These are phyloP conservation scores for Thermomucor indicae-seudaticae DNA, from an alignment of 371 early-diverging fungal genomes.

Conservation along the genomic window DNA sequence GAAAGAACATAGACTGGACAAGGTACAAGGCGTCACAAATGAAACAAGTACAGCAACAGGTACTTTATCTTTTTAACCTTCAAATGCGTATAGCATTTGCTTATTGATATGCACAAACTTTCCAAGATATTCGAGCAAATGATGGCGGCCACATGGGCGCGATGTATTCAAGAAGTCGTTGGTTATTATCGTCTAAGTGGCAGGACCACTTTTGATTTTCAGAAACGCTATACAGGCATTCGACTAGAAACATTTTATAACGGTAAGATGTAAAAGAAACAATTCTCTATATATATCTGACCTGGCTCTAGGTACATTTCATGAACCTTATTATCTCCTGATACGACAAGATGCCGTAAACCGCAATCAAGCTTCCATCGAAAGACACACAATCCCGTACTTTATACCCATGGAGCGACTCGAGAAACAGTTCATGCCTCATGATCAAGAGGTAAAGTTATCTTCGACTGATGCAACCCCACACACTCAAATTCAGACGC, in stretches of 20 bases:
- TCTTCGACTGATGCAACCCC: neutral
- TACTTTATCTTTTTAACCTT: neutral
- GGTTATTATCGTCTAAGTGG: slow-evolving; percentile 34
- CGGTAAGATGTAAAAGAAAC: slow-evolving; percentile 9
- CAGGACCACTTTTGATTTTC: slow-evolving; percentile 24
- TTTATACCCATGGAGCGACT: slow-evolving; percentile 27
- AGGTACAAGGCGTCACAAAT: slow-evolving; percentile 15
- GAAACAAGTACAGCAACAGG: slow-evolving; percentile 21
- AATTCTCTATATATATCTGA: too few species aligned
- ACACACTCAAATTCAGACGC: neutral
- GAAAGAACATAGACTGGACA: slow-evolving; percentile 35
- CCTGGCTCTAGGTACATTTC: slow-evolving; percentile 11
- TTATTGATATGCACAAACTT: neutral
- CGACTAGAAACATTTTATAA: slow-evolving; percentile 46
- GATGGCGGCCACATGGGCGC: slow-evolving; percentile 16
- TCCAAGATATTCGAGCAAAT: slow-evolving; percentile 24
- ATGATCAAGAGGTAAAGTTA: slow-evolving; percentile 21
- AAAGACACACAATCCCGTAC: slow-evolving; percentile 31
- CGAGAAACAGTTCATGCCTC: slow-evolving; percentile 14
- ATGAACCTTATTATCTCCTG: slow-evolving; percentile 33
- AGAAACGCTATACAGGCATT: slow-evolving; percentile 17
- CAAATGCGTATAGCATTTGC: neutral
- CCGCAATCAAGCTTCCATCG: slow-evolving; percentile 4
- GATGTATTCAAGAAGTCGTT: slow-evolving; percentile 28
- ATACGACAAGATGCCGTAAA: slow-evolving; percentile 6